phyloP scores from a whole-genome alignment of 305 asterid species.

The Rubia peregrina region DNA sequence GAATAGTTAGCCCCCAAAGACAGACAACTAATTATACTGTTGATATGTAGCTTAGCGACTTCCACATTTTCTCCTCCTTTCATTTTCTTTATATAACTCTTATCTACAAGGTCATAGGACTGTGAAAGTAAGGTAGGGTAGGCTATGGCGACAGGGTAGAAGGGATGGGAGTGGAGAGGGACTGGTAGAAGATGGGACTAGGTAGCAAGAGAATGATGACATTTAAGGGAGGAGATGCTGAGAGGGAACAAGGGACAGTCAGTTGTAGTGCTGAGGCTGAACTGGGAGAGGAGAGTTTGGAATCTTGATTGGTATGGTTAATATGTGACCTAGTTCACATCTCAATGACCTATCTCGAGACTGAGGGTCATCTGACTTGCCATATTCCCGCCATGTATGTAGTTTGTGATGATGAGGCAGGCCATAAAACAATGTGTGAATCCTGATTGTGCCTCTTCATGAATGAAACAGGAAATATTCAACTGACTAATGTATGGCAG shows the following conservation, averaged over 20 bases:
- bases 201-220: neutral
- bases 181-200: neutral
- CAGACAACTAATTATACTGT: neutral
- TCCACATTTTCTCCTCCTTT: neutral
- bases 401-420: neutral
- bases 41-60: neutral
- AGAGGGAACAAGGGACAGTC: neutral
- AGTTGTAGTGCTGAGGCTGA: too few relatives aligned
- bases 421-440: neutral
- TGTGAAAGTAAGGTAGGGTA: neutral
- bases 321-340: neutral
- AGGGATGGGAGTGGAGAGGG: neutral
- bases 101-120: neutral
- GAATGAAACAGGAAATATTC: neutral
- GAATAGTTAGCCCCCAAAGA: neutral
- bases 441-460: neutral
- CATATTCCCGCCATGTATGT: neutral
- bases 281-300: neutral
- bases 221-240: neutral
- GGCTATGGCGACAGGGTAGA: neutral
- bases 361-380: neutral
- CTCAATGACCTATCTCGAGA: slow-evolving; percentile 1
- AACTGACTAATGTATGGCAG: neutral
- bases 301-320: neutral
- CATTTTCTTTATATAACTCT: neutral